A percentile compares a stretch with the other conserved stretches of the same genome.
Conservation (phyloP, 2,329 filamentous ascomycete species). For the Trichoderma harzianum region DNA sequence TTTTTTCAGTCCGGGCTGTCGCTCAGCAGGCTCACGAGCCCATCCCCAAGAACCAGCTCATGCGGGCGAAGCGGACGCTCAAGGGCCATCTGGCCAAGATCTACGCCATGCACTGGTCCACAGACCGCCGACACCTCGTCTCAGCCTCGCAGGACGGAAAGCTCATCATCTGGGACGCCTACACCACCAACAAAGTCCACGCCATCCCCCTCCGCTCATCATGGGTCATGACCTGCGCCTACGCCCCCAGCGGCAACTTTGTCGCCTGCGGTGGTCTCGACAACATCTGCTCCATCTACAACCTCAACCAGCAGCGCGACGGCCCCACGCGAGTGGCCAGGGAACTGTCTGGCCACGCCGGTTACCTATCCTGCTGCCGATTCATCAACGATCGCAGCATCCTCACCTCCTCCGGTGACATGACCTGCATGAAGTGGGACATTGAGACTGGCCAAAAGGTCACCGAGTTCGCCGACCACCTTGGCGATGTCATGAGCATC, state of each 20-base stretch:
- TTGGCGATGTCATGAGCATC: slow-evolving; percentile 99
- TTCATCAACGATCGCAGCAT: slow-evolving; percentile 99
- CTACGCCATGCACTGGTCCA: slow-evolving; percentile 99
- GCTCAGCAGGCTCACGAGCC: slow-evolving; percentile 89
- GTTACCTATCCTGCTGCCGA: slow-evolving; percentile 95
- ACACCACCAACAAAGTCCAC: slow-evolving; percentile 99
- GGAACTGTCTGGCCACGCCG: slow-evolving; percentile 93
- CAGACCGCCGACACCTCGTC: slow-evolving; percentile 92
- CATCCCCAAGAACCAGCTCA: slow-evolving; percentile 83
- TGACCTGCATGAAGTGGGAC: slow-evolving; percentile 99
- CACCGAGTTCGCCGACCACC: slow-evolving; percentile 95
- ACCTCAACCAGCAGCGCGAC: slow-evolving; percentile 88
- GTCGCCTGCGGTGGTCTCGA: slow-evolving; percentile 97
- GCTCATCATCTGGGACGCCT: slow-evolving; percentile 99
- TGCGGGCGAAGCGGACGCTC: slow-evolving; percentile 95
- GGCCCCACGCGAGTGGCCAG: slow-evolving; percentile 95
- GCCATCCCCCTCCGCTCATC: slow-evolving; percentile 95
- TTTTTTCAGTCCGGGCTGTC: slow-evolving; percentile 75
- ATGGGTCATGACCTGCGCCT: slow-evolving; percentile 99
- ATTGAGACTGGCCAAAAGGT: slow-evolving; percentile 97
- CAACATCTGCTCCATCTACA: slow-evolving; percentile 99
- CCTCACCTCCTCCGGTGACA: slow-evolving; percentile 95
- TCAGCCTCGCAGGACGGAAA: slow-evolving; percentile 99
- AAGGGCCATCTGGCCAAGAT: slow-evolving; percentile 99
- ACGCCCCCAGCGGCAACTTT: slow-evolving; percentile 96